Conservation (phyloP, 2,329 filamentous ascomycete genomes). For the Cordyceps farinosa region DNA sequence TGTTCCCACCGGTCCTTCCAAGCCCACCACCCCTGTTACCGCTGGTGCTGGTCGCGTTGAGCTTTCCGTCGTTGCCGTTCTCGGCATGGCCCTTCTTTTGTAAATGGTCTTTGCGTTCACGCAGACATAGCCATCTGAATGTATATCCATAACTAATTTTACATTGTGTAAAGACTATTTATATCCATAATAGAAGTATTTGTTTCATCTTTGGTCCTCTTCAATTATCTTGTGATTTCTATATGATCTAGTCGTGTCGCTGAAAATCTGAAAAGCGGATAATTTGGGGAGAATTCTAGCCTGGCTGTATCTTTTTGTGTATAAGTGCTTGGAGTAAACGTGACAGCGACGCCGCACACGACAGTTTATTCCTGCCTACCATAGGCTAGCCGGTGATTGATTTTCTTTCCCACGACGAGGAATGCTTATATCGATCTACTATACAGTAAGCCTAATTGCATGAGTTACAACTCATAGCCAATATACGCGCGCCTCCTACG, state of each 20-base stretch:
- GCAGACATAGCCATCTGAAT: neutral
- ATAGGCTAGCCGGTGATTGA: too few relatives aligned
- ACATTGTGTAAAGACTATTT: conserved; percentile 9
- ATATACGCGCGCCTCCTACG: too few relatives aligned
- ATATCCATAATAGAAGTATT: conserved; percentile 12
- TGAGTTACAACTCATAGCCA: too few relatives aligned
- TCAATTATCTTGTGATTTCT: neutral
- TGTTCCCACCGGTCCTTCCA: neutral
- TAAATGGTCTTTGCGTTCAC: conserved; percentile 6
- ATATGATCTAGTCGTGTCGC: neutral
- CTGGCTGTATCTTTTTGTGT: too few relatives aligned
- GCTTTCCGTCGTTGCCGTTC: conserved; percentile 2
- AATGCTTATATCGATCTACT: too few relatives aligned
- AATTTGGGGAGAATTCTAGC: too few relatives aligned
- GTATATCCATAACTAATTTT: conserved; percentile 1
- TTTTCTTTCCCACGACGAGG: too few relatives aligned
- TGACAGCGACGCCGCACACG: too few relatives aligned
- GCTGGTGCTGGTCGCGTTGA: conserved; percentile 6
- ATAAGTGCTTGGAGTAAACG: too few relatives aligned
- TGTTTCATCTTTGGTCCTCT: neutral
- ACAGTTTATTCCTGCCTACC: too few relatives aligned
- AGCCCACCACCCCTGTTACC: conserved; percentile 1
- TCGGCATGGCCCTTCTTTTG: conserved; percentile 11
- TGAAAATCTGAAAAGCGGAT: too few relatives aligned
- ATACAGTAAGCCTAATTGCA: too few relatives aligned